Conservation (phyloP, 805 yeast species). For the Yarrowia sp. region DNA sequence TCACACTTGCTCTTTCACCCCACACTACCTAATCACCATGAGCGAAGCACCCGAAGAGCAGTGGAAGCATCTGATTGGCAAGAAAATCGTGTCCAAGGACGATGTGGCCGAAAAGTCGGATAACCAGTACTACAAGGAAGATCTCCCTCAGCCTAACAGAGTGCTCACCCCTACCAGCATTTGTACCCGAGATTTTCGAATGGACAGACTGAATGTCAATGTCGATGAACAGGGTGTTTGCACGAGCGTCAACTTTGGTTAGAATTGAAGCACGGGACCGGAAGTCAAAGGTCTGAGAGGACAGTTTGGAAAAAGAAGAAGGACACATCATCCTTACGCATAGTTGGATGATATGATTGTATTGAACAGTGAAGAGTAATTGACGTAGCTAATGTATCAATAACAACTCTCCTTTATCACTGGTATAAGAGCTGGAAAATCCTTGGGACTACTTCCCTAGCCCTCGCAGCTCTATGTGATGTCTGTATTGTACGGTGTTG, state of each 20-base stretch:
- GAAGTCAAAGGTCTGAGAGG: background rate
- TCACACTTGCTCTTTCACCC: no score
- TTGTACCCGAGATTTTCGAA: constrained; percentile 7
- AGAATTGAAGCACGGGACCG: background rate
- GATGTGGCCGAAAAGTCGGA: constrained; percentile 70
- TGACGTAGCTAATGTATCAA: no score
- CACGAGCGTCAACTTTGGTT: constrained; percentile 14
- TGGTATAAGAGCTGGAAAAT: no score
- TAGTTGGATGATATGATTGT: no score
- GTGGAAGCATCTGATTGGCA: constrained; percentile 23
- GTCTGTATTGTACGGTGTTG: no score
- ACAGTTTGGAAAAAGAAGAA: no score
- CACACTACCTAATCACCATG: background rate
- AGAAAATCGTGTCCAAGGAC: constrained; percentile 47
- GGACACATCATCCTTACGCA: no score
- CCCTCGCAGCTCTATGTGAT: no score
- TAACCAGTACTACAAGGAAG: constrained; percentile 24
- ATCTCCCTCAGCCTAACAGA: constrained; percentile 20
- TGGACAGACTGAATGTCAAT: constrained; percentile 13
- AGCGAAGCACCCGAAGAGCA: background rate
- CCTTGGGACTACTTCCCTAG: no score
- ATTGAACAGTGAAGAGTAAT: no score
- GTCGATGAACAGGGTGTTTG: constrained; percentile 18
- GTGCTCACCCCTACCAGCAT: constrained; percentile 18
- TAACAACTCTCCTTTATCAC: no score